Evolutionary conservation across 257 asterid genomes (phyloP), one percentile per base, ranked within the genome.

Genomic region (Cordia subcordata): DNA sequence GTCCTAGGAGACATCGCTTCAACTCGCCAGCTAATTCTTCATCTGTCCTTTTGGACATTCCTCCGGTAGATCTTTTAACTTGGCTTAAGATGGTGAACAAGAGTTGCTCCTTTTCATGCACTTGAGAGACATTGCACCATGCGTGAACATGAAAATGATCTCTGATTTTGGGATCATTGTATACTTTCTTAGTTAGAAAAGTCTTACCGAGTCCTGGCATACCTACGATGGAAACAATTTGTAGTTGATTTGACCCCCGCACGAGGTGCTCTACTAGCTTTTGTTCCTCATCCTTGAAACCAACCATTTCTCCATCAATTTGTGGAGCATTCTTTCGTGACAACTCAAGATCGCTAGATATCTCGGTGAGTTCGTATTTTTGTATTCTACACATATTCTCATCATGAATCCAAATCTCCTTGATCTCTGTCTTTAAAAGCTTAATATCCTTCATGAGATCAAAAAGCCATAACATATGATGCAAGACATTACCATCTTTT

Each of bases 1-100:
- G 49, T 1, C 15, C 10, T 42, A 2, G 4, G 10, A 42, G 12
- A 42, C 15, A 42, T 13, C 47, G 4, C 5, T 13, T 1, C 12
- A 27, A 27, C 35, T 1, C 6, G 1, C 10, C 3, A 42, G 64
- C 69, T 58, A 72, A n/a, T 11, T 51, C 33, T 4, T 56, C 55
- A 27, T 57, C 21, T 16, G 13, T 8, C 14, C 46, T 13, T 22
- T 49, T 21, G 11, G 35, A 27, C 35, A 27, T 27, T 18, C 16
- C 17, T 4, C 13, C n/a, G 4, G 50, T 4, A 16, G 16, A 1
- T 1, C 10, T 42, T 12, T 1, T 42, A 3, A 42, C 1, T 9
- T 42, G 47, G 47, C 15, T 42, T 42, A 2, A 42, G 14, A 13
- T 42, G 47, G 1, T 42, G 47, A 18, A 0, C 22, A 58, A 20